These are phyloP conservation scores for Vaccinium darrowii DNA, from an alignment of 148 eudicot species.

Conservation along the genomic window DNA sequence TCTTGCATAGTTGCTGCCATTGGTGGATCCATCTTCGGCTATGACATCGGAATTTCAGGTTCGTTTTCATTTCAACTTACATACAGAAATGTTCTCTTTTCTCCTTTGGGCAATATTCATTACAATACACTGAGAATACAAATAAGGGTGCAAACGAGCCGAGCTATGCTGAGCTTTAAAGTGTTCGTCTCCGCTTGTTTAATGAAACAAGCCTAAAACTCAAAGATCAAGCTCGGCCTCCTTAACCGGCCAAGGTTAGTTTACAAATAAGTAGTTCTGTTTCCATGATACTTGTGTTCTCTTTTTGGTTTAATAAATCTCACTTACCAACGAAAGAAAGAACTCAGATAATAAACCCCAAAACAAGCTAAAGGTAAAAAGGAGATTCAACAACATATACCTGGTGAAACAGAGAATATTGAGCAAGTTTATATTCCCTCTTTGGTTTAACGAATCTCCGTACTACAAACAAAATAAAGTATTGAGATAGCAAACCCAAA, in stretches of 20 bases:
- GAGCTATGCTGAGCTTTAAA: too few species aligned
- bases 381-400: too few species aligned
- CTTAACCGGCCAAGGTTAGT: too few species aligned
- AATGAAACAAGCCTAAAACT: too few species aligned
- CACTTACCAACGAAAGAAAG: not conserved
- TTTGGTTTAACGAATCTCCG: not conserved
- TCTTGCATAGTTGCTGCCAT: conserved; percentile 66
- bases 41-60: conserved; percentile 85
- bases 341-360: not conserved
- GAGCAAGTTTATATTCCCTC: not conserved
- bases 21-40: conserved; percentile 78
- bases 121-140: not conserved
- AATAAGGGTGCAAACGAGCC: not conserved
- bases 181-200: too few species aligned
- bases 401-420: not conserved
- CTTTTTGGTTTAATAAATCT: not conserved
- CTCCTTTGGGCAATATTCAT: not conserved
- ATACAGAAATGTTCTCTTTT: not conserved
- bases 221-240: too few species aligned
- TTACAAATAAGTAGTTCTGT: not conserved
- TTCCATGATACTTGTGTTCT: not conserved
- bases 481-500: not conserved
- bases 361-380: not conserved
- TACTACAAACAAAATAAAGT: not conserved
- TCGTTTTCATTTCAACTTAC: not conserved